phyloP scores from a whole-genome alignment of 1,284 basidiomycete genomes.

The Agaricales sp. region DNA sequence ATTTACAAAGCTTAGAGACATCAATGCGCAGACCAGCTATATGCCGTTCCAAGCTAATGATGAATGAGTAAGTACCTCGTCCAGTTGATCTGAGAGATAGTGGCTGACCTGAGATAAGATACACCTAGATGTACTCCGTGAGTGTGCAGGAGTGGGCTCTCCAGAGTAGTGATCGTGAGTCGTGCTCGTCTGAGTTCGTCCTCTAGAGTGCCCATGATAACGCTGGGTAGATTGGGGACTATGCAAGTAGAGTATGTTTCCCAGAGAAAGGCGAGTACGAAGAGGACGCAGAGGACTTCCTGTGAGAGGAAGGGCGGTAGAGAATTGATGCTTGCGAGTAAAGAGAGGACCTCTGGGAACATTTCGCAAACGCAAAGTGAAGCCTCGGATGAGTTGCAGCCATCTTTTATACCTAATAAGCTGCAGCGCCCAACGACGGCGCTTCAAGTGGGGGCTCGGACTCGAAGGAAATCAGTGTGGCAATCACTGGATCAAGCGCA shows the following conservation, averaged over 20 bases:
- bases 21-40: background rate
- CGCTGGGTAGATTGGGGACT: background rate
- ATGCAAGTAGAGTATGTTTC: background rate
- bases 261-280: background rate
- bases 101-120: constrained; percentile 1
- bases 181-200: background rate
- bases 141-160: background rate
- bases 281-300: background rate
- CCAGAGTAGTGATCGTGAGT: background rate
- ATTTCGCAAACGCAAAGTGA: no score
- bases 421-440: background rate
- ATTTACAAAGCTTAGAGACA: background rate
- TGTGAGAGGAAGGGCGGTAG: background rate
- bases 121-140: background rate
- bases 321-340: background rate
- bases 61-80: background rate
- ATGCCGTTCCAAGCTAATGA: background rate
- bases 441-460: background rate
- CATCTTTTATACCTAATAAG: no score
- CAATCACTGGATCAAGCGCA: background rate
- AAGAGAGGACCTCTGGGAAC: background rate
- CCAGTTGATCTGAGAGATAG: background rate
- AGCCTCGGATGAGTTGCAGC: no score
- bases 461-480: background rate
- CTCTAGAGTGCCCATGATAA: background rate